Conservation (phyloP, 768 basidiomycete genomes). For the Candolleomyces efflorescens region DNA sequence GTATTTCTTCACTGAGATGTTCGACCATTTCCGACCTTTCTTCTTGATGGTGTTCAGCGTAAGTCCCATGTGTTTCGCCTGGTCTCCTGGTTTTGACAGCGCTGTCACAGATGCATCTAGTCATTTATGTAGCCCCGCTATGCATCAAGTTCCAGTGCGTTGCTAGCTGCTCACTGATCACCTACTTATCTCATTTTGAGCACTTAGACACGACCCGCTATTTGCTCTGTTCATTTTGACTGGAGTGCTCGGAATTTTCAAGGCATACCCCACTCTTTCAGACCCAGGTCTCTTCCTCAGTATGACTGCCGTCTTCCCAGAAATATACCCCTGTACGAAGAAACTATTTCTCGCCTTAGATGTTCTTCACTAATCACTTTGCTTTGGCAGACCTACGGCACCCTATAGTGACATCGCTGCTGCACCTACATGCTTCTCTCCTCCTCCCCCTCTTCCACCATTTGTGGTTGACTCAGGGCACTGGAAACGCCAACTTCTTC, state of each 20-base stretch:
- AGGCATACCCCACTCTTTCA: slow-evolving; percentile 87
- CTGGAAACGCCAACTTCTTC: slow-evolving; percentile 98
- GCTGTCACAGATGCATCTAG: slow-evolving; percentile 60
- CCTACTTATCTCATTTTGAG: neutral
- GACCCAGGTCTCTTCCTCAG: slow-evolving; percentile 85
- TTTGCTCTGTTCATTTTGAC: slow-evolving; percentile 73
- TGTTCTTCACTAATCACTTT: slow-evolving; percentile 1
- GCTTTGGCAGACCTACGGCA: slow-evolving; percentile 64
- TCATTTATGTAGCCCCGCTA: slow-evolving; percentile 79
- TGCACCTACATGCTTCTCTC: slow-evolving; percentile 79
- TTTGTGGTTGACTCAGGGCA: slow-evolving; percentile 87
- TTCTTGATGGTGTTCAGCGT: slow-evolving; percentile 95
- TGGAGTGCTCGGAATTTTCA: slow-evolving; percentile 80
- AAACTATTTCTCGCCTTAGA: neutral
- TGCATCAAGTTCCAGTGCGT: slow-evolving; percentile 85
- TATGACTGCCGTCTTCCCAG: slow-evolving; percentile 79
- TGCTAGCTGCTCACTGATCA: neutral
- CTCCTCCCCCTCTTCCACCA: slow-evolving; percentile 90
- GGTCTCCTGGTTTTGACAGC: neutral
- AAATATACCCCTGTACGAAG: slow-evolving; percentile 73
- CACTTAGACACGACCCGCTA: slow-evolving; percentile 72
- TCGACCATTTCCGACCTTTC: slow-evolving; percentile 94
- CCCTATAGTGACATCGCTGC: slow-evolving; percentile 76
- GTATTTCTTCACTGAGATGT: slow-evolving; percentile 99
- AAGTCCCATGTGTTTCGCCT: slow-evolving; percentile 20